These are phyloP conservation scores for Podila verticillata DNA, from an alignment of 192 early-diverging fungal genomes.

Conservation along the genomic window DNA sequence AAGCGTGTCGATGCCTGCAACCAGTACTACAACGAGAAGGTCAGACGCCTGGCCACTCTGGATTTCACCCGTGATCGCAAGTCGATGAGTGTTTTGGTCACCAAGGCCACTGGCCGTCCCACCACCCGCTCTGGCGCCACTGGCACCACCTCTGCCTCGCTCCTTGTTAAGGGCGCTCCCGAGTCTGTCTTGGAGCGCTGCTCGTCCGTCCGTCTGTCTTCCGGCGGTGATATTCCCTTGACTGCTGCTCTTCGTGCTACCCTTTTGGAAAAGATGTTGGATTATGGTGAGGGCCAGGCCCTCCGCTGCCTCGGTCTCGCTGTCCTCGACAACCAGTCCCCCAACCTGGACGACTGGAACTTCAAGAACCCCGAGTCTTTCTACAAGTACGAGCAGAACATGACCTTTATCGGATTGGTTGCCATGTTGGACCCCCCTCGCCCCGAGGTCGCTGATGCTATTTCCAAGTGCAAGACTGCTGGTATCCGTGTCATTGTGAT, in stretches of 20 bases:
- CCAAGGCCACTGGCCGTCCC: constrained; percentile 33
- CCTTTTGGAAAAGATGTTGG: constrained; percentile 72
- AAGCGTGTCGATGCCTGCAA: constrained; percentile 76
- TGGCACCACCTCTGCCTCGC: constrained; percentile 39
- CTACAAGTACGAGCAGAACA: constrained; percentile 76
- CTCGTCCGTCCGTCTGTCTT: constrained; percentile 62
- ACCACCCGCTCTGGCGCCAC: constrained; percentile 33
- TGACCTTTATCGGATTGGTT: constrained; percentile 95
- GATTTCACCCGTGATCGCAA: constrained; percentile 99
- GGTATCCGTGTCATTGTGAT: constrained; percentile 99
- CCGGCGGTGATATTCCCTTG: constrained; percentile 65
- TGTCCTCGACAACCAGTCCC: constrained; percentile 76
- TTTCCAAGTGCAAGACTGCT: constrained; percentile 88
- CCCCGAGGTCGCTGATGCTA: constrained; percentile 86
- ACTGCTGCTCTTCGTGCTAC: constrained; percentile 68
- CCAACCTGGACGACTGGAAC: constrained; percentile 45
- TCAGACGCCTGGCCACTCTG: constrained; percentile 66
- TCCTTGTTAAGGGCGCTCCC: constrained; percentile 96
- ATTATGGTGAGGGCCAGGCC: constrained; percentile 79
- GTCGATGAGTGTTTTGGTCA: constrained; percentile 94
- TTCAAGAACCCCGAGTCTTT: constrained; percentile 75
- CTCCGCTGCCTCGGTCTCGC: constrained; percentile 95
- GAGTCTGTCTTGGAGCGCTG: constrained; percentile 93
- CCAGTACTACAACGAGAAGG: constrained; percentile 75
- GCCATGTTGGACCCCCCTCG: constrained; percentile 99